Evolutionary conservation across 2,329 filamentous ascomycete genomes (phyloP).

Genomic region (Parafenestella ontariensis): DNA sequence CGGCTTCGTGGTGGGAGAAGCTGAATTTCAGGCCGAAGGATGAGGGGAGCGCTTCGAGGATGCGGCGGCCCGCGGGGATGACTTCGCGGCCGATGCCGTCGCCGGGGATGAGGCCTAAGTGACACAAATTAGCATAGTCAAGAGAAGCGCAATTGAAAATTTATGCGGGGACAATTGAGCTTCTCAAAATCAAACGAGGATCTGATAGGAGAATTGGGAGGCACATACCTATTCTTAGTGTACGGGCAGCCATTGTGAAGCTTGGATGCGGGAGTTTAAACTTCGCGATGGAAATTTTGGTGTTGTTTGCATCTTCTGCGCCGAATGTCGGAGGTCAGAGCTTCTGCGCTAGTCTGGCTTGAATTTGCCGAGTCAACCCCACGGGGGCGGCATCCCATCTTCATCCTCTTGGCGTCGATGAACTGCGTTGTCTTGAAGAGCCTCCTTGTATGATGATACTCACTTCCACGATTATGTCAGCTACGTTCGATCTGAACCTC

Average conservation of each 20-base stretch:
- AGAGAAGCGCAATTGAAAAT: conserved; percentile 6
- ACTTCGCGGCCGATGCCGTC: conserved; percentile 99
- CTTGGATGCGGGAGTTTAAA: conserved; percentile 11
- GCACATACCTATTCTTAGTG: conserved; percentile 36
- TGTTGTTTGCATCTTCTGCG: conserved; percentile 12
- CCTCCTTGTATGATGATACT: too few species aligned
- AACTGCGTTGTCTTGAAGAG: too few species aligned
- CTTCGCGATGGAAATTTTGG: conserved; percentile 24
- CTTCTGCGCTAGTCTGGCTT: conserved; percentile 6
- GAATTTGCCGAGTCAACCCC: not conserved
- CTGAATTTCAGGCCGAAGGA: conserved; percentile 92
- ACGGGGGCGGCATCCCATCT: not conserved
- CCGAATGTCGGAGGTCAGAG: conserved; percentile 23
- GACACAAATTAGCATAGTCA: not conserved
- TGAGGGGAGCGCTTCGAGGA: conserved; percentile 91
- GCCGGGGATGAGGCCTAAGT: conserved; percentile 87
- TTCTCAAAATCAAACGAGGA: not conserved
- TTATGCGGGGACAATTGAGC: conserved; percentile 3
- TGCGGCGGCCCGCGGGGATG: conserved; percentile 87
- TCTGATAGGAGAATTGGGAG: not conserved
- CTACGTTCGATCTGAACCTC: too few species aligned
- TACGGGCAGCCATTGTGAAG: conserved; percentile 40
- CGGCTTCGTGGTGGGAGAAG: conserved; percentile 91
- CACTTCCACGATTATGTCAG: too few species aligned
- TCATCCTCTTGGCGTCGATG: too few species aligned